Base-by-base conservation (phyloP, 1,284 basidiomycete species). In the Pterulicium gracile region DNA sequence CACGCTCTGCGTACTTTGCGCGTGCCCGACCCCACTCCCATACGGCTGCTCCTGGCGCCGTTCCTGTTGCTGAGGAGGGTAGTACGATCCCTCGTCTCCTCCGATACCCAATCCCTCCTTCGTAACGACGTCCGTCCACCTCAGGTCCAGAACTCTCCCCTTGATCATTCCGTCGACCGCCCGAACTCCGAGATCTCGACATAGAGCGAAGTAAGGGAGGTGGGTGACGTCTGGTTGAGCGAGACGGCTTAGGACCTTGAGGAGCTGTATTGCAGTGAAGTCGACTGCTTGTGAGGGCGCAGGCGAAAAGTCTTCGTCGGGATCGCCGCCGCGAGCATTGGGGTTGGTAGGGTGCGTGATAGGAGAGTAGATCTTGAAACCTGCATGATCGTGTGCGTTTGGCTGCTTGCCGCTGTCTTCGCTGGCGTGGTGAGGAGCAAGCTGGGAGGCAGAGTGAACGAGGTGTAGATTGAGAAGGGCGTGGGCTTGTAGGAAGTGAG, bases 91-190 rank as follows among this genome's bases (percentile, higher is more conserved):
- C 52, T 27, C 58, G 50, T 24, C 47, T 51, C 47, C 24, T 20
- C 47, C 41, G 13, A 42, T 36, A 7, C 64, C 66, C 19, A 58
- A 58, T n/a, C 47, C 59, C 56, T 74, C 73, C 51, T 64, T 67
- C 48, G 79, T 77, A 18, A 87, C 69, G 2, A 76, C 65, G 50
- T 83, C 77, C 45, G 78, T 84, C 87, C 86, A 88, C 39, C 86
- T 65, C 52, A 89, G 56, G 59, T 88, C 83, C 45, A 89, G 60
- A 32, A 88, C 75, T 42, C 78, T 70, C 1, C 79, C 82, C 50
- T 78, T 76, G 20, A 90, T 73, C 81, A 89, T 83, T 15, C 81
- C 85, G 57, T 89, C 87, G 3, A 89, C 82, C 3, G 83, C 81
- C 5, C 75, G 68, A 40, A 83, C 81, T 1, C 87, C 87, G 18